A percentile compares a stretch with the other conserved stretches of the same genome.
phyloP scores from a whole-genome alignment of 306 rosid genomes.

The Vicia faba region DNA sequence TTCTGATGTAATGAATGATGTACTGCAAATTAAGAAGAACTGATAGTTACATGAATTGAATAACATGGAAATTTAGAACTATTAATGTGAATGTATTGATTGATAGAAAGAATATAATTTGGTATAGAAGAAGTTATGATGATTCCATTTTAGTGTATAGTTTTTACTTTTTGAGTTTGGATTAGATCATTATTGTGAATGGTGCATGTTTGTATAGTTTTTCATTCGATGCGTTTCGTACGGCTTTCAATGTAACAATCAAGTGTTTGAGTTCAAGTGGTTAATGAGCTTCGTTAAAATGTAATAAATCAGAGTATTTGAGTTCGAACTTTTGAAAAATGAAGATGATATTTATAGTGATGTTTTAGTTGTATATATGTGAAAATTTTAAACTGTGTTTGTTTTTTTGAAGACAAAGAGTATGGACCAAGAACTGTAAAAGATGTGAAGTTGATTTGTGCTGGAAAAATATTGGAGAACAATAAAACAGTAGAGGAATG shows the following conservation, averaged over 20 bases:
- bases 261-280: not conserved
- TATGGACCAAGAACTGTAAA: constrained; percentile 84
- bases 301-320: not conserved
- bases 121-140: not conserved
- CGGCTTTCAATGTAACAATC: not conserved
- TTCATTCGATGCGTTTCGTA: constrained; percentile 9
- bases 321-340: not conserved
- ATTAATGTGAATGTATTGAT: constrained; percentile 21
- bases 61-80: not conserved
- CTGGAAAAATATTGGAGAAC: constrained; percentile 82
- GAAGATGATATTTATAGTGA: not conserved
- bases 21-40: constrained; percentile 9
- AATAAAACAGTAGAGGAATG: constrained; percentile 85
- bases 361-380: constrained; percentile 8
- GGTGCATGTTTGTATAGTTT: not conserved
- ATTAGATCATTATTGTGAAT: constrained; percentile 13
- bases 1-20: constrained; percentile 11
- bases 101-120: not conserved
- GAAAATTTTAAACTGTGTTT: constrained; percentile 14
- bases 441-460: constrained; percentile 90
- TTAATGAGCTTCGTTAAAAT: not conserved
- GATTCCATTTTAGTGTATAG: constrained; percentile 7
- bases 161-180: not conserved
- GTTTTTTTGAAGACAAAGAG: constrained; percentile 65
- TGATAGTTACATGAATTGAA: not conserved